Conservation (phyloP, 768 basidiomycete species). For the Hygrocybe punicea region DNA sequence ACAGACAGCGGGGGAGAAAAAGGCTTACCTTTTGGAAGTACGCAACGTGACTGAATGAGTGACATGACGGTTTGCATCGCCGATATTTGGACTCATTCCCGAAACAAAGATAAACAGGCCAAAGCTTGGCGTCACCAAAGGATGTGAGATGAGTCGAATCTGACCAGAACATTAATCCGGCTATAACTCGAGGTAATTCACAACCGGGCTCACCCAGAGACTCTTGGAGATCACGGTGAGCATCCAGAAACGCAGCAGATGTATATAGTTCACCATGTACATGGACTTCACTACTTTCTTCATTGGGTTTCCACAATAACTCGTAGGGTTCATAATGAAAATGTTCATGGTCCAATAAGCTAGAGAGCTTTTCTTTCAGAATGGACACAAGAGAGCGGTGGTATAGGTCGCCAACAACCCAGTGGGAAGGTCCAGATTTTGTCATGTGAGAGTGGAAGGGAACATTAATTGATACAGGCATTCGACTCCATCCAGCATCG, state of each 20-base stretch:
- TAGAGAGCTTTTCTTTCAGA: slow-evolving; percentile 10
- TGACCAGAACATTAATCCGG: slow-evolving; percentile 14
- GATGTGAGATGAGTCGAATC: slow-evolving; percentile 14
- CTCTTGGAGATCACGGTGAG: slow-evolving; percentile 6
- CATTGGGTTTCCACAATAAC: neutral
- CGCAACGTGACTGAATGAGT: no score
- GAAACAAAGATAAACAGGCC: slow-evolving; percentile 12
- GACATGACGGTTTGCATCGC: no score
- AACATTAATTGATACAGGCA: slow-evolving; percentile 5
- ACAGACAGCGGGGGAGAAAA: neutral
- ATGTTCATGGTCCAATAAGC: neutral
- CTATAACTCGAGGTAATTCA: slow-evolving; percentile 8
- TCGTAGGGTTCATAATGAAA: slow-evolving; percentile 12
- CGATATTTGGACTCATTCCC: slow-evolving; percentile 14
- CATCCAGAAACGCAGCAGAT: slow-evolving; percentile 4
- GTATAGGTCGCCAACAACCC: no score
- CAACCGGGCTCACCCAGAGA: slow-evolving; percentile 9
- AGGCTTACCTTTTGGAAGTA: slow-evolving; percentile 7
- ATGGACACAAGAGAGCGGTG: slow-evolving; percentile 13
- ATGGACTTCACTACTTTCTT: neutral
- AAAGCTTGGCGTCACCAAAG: slow-evolving; percentile 11
- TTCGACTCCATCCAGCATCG: slow-evolving; percentile 13
- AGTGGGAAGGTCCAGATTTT: no score
- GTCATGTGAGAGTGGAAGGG: slow-evolving; percentile 7
- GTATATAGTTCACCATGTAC: slow-evolving; percentile 4